Evolutionary conservation across 192 early-diverging fungal species (phyloP), one percentile per base, ranked within the genome.

Genomic region (Polychytrium aggregatum): DNA sequence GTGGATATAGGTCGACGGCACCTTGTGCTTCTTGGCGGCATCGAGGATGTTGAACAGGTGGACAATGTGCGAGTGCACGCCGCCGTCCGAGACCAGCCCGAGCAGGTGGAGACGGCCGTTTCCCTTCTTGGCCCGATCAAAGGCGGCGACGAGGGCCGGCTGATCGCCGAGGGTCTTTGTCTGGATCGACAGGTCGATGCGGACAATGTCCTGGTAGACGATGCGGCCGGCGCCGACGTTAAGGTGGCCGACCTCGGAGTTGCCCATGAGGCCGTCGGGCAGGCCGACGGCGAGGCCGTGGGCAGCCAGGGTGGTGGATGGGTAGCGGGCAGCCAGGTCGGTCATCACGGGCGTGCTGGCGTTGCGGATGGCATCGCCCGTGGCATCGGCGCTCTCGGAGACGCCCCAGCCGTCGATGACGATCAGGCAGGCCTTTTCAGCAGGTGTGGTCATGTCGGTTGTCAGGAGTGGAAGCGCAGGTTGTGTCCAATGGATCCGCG

Each of bases 151-250:
- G 56, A 97, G 84, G 54, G 79, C 76, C 26, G 71, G 77, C 37
- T 81, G 72, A 18, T 71, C 29, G 40, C 76, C 81, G 51, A 98
- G 86, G 53, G 81, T 76, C 53, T 90, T 85, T 48, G 92, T 77
- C 61, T 83, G 78, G 53, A 92, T 83, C 27, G 89, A 78, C 20
- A 91, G 78, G 64, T 98, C 92, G 56, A 98, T 98, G 42, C 92
- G 86, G 38, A 98, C 92, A 67, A 97, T 96, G 67, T 98, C 95
- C 84, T 99, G 96, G 67, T 97, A 97, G 27, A 99, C 97, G 18
- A 99, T 77, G 33, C 97, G 82, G 28, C 97, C 97, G 40, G 97
- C 97, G 44, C 97, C 97, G 81, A 99, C 92, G 78, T 99, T 99
- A 60, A 97, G 67, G 58, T 99, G 97, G 10, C 97, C 97, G 37